Evolutionary conservation across 176 grass and related monocot species (phyloP), one percentile per base, ranked within the genome.

Genomic region (Aechmea fasciata): DNA sequence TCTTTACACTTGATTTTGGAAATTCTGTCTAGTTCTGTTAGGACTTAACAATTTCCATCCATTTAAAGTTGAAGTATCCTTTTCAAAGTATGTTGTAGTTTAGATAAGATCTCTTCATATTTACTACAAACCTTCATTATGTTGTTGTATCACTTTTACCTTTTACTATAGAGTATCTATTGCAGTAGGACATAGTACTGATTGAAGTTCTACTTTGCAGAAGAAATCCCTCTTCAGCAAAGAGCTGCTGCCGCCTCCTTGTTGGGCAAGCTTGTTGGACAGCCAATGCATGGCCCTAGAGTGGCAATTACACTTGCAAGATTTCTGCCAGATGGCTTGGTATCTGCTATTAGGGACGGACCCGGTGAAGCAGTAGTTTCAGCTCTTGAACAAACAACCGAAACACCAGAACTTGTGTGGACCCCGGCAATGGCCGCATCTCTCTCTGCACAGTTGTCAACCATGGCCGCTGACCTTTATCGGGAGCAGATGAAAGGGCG

Each of bases 401-500:
- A 99, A 87, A 99, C 94, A 68, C 94, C 94, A 53, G 94, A 99
- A 85, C 94, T 99, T 78, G 94, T 99, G 67, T 99, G 94, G 94
- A 99, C 94, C 66, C 89, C 94, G 20, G 94, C 89, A 68, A 99
- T 99, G 94, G 89, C 94, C 73, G 71, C 94, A 55, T 99, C 94
- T 83, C 84, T 93, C 57, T 93, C 89, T 75, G 86, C 94, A 3
- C 94, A 99, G 75, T 80, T 99, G 63, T 87, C 94, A 69, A 93
- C 89, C 68, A 88, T 99, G 90, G 87, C 87, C 49, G 77, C 79
- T 64, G 94, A 99, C 52, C 94, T 99, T 69, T 99, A 99, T 77
- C 94, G 84, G 68, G 94, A 99, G 72, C 94, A 99, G 82, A 87
- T 93, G 71, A 99, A 99, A 85, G 94, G 94, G 4, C 68, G 75